Conservation (phyloP, 768 basidiomycete genomes). For the Lactifluus pinguis region DNA sequence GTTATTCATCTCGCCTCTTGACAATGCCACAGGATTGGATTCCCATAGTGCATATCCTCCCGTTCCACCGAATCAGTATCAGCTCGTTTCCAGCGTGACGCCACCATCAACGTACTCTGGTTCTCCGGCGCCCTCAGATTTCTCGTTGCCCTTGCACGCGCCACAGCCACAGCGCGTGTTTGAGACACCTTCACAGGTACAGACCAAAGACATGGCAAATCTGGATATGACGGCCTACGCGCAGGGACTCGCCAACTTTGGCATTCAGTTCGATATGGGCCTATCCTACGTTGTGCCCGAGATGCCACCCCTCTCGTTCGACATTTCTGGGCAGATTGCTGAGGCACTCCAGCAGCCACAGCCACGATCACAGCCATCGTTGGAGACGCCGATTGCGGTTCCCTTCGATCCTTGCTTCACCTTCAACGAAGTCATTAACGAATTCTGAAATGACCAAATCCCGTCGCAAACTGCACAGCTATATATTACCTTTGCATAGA, state of each 20-base stretch:
- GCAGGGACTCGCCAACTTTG: constrained; percentile 14
- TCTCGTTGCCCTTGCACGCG: constrained; percentile 15
- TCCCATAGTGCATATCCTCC: background rate
- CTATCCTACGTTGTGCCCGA: constrained; percentile 8
- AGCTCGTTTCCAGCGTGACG: background rate
- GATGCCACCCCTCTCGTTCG: constrained; percentile 12
- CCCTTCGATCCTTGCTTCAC: constrained; percentile 6
- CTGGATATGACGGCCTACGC: constrained; percentile 13
- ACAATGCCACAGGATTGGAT: background rate
- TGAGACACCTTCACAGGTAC: background rate
- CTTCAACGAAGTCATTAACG: constrained; percentile 20
- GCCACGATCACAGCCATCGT: constrained; percentile 1
- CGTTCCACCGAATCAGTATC: background rate
- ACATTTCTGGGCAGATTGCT: constrained; percentile 10
- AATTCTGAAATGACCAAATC: constrained; percentile 15
- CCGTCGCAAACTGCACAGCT: background rate
- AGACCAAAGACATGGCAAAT: background rate
- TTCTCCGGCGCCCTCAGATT: constrained; percentile 18
- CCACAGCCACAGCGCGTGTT: constrained; percentile 16
- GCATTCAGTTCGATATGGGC: constrained; percentile 18
- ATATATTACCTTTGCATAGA: background rate
- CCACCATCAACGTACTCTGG: constrained; percentile 18
- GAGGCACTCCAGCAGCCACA: constrained; percentile 5
- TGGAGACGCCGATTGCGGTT: constrained; percentile 7
- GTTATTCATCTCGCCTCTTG: constrained; percentile 17